Evolutionary conservation across 768 basidiomycete genomes (phyloP), one percentile per base, ranked within the genome.

Genomic region (Leccinum obscurum): DNA sequence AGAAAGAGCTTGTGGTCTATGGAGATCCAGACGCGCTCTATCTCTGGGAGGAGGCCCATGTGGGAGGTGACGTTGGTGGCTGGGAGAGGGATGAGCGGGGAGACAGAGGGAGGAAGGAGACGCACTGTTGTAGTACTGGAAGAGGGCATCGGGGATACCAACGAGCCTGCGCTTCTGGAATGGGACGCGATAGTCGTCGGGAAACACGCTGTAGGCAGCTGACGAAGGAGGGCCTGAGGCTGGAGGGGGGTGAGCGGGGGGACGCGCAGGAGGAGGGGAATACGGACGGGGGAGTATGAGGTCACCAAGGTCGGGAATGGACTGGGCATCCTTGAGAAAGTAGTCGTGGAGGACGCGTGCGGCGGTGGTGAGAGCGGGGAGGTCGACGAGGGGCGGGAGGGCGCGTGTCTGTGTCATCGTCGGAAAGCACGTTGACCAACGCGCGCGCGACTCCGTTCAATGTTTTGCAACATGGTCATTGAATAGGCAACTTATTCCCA

Each of bases 11-110:
- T 92, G 73, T 95, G 88, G 76, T 98, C 94, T 59, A 96, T 90
- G 10, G 93, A 90, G 64, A 98, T 90, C 94, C 95, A 99, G 0
- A 91, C 95, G 51, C 94, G 85, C 66, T 96, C 93, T 62, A 98
- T 92, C 67, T 95, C 92, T 26, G 94, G 88, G 71, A 98, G 83
- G 56, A 99, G 76, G 10, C 95, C 95, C 89, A 97, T 90, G 68
- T 91, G 88, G 17, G 90, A 86, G 26, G 85, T 85, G 56, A 89
- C 84, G 68, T 78, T 87, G 37, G 84, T 81, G 58, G 81, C 90
- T 92, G 69, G 30, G 46, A 61, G 62, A 62, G 58, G 49, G 57
- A 49, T 68, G 68, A 55, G 64, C 30, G 50, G 49, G 49, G 62
- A 48, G 14, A 52, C 37, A 30, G 51, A 11, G 6, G 9, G 44